These are phyloP conservation scores for Trichosporon coremiiforme DNA, from an alignment of 1,284 basidiomycete genomes.

Conservation along the genomic window DNA sequence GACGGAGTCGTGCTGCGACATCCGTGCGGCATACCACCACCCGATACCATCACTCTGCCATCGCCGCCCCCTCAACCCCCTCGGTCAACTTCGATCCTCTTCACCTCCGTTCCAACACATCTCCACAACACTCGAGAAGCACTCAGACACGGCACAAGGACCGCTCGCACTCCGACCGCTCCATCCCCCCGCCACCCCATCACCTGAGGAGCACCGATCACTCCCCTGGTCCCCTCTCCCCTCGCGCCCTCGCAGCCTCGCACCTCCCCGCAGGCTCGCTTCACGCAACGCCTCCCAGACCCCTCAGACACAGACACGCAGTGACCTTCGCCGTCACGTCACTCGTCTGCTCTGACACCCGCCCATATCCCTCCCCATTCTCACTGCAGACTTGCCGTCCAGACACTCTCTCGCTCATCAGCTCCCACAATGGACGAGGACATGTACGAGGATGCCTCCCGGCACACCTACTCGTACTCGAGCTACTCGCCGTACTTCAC, in stretches of 20 bases:
- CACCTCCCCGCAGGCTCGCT: not conserved
- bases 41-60: not conserved
- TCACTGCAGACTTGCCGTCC: not conserved
- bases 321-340: not conserved
- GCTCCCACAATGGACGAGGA: slow-evolving; percentile 44
- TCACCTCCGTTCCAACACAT: not conserved
- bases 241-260: not conserved
- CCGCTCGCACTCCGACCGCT: not conserved
- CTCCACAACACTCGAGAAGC: not conserved
- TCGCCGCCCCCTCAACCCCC: not conserved
- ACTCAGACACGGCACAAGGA: not conserved
- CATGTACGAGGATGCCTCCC: slow-evolving; percentile 43
- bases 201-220: slow-evolving; percentile 16
- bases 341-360: not conserved
- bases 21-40: slow-evolving; percentile 3
- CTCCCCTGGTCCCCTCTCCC: not conserved
- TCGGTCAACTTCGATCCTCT: not conserved
- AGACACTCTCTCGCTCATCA: not conserved
- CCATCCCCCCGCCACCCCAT: not conserved
- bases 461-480: slow-evolving; percentile 34
- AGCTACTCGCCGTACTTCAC: slow-evolving; percentile 36
- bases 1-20: slow-evolving; percentile 2
- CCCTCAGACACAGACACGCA: slow-evolving; percentile 3
- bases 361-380: not conserved
- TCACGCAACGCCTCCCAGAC: slow-evolving; percentile 15